Base-by-base conservation (phyloP, 768 basidiomycete species). In the Collybia sordida region DNA sequence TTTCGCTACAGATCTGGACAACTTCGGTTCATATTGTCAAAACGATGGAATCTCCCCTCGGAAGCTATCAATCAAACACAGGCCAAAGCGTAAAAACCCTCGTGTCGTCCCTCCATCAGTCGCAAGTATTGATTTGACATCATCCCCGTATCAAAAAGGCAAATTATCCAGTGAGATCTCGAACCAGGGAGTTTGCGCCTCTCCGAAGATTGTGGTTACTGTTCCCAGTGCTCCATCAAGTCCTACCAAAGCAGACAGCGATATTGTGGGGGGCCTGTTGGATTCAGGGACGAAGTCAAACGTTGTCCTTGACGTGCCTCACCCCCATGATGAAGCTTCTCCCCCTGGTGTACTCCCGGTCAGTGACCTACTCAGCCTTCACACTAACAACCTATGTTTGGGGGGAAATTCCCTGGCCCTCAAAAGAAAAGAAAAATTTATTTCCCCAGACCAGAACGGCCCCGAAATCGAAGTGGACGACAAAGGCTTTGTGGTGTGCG, bases 161-260 rank as follows among this genome's bases (percentile, higher is more conserved):
- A 38, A 21, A 22, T 37, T 25, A 23, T 35, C 22, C 2, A 35
- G 35, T n/a, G 12, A 19, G 6, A 50, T 24, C 17, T 18, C 27
- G 27, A 34, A 7, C 4, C 19, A 28, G 19, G 50, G 21, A 15
- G 28, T 18, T 21, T 42, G n/a, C n/a, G 34, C 23, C 23, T 55
- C 58, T 12, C 45, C 56, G 5, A 55, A 48, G 4, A 57, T 59
- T 18, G 43, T 52, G 37, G 52, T 59, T 24, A 61, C 54, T 35
- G 44, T 49, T 5, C 42, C 55, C 27, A 49, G 48, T 40, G 24
- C 53, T 35, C 42, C 48, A 47, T 48, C 52, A 9, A 51, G 46
- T 31, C 48, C 48, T 15, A 45, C 37, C 9, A 31, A 21, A 19
- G 46, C 22, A 3, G 27, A 19, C 34, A 28, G n/a, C 21, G 6